phyloP scores from a whole-genome alignment of 2,329 filamentous ascomycete genomes.

The Colletotrichum sp. region DNA sequence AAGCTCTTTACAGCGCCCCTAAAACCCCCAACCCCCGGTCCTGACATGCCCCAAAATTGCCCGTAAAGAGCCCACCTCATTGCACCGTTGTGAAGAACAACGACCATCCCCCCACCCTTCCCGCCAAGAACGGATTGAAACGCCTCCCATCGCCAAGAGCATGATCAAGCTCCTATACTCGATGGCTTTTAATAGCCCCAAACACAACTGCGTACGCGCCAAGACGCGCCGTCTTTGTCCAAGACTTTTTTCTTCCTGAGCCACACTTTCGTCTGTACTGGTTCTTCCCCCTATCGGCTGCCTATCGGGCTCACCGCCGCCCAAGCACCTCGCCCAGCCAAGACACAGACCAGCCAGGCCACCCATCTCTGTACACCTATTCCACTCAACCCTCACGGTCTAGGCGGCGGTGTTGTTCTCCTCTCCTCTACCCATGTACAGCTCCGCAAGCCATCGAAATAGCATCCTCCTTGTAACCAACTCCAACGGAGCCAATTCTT shows the following conservation, averaged over 20 bases:
- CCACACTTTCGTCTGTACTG: neutral
- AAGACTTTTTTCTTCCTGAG: neutral
- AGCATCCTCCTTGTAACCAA: slow-evolving; percentile 2
- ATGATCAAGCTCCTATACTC: slow-evolving; percentile 17
- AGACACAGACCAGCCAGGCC: neutral
- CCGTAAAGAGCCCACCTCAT: neutral
- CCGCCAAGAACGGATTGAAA: slow-evolving; percentile 17
- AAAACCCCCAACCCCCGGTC: neutral
- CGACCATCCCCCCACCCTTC: neutral
- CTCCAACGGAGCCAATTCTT: neutral
- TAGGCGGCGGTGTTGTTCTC: neutral
- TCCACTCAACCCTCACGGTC: neutral
- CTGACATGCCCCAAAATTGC: neutral
- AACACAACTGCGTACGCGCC: slow-evolving; percentile 8
- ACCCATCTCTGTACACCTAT: neutral
- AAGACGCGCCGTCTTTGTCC: neutral
- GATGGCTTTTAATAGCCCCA: slow-evolving; percentile 17
- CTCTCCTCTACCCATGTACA: neutral
- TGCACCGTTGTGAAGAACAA: neutral
- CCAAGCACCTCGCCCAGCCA: neutral
- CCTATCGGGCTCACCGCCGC: neutral
- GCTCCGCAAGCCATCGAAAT: neutral
- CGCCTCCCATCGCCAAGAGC: slow-evolving; percentile 17
- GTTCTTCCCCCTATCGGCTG: neutral
- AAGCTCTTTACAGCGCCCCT: neutral